Base-by-base conservation (phyloP, 2,329 filamentous ascomycete genomes). In the Catunica adiposa region DNA sequence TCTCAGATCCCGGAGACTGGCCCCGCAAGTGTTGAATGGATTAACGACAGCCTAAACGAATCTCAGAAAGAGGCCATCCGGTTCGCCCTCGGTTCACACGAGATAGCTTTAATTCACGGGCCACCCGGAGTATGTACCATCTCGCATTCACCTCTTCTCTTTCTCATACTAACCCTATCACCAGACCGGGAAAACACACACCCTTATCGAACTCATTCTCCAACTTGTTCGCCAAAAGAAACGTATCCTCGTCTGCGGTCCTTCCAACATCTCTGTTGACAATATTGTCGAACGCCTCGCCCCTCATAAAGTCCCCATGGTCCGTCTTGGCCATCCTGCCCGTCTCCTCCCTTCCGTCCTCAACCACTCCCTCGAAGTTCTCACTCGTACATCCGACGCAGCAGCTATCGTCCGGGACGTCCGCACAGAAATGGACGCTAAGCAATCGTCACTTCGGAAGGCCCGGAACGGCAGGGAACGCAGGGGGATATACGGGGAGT, bases 211-310 rank as follows among this genome's bases (percentile, higher is more conserved):
- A 67, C 74, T 98, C 11, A 94, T 98, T 59, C 74, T 94, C n/a
- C 92, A 98, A 65, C 72, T 97, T 62, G 73, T 94, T 55, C 83
- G 82, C 64, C 78, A 79, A 23, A 77, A 81, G 34, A 76, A 83
- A 55, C 80, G 89, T 1, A 74, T 97, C 9, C 75, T 97, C 1
- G 90, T 97, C n/a, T 97, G 92, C 63, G 92, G 90, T 0, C 92
- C 92, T 0, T 95, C 88, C 29, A 98, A 98, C 66, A 89, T 98
- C 62, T 92, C 88, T 0, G 92, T 98, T 1, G 92, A 98, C 75
- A 98, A 98, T 65, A 94, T 98, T 57, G 89, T 96, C 7, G 92
- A 98, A 69, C 82, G 92, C 6, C 77, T 97, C 1, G 80, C 89
- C 1, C 81, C 86, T 0, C 85, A 89, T 67, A 89, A 88, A 63